A percentile compares a stretch with the other conserved stretches of the same genome.
These are phyloP conservation scores for Arthrinium puccinioides DNA, from an alignment of 2,329 filamentous ascomycete species.

Conservation along the genomic window DNA sequence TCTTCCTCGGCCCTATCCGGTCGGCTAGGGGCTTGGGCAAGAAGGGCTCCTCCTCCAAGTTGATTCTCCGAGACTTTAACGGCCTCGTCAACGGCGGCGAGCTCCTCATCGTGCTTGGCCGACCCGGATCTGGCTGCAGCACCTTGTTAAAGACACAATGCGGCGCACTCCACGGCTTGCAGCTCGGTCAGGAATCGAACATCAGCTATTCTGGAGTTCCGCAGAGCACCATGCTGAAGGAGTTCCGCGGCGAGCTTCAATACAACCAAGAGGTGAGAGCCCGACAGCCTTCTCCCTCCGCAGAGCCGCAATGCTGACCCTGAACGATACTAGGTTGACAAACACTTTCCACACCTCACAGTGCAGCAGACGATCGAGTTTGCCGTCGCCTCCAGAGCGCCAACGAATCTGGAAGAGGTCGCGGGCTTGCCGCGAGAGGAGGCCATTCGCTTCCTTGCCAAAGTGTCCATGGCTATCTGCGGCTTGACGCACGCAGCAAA, in stretches of 20 bases:
- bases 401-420: slow-evolving; percentile 55
- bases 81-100: slow-evolving; percentile 55
- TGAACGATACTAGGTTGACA: slow-evolving; percentile 13
- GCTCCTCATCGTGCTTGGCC: slow-evolving; percentile 40
- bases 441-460: slow-evolving; percentile 54
- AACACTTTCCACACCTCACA: slow-evolving; percentile 63
- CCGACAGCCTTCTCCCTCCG: not conserved
- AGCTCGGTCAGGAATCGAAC: slow-evolving; percentile 18
- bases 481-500: slow-evolving; percentile 65
- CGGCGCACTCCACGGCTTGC: slow-evolving; percentile 10
- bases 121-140: slow-evolving; percentile 40
- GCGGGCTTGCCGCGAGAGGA: slow-evolving; percentile 54
- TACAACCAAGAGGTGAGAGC: slow-evolving; percentile 9
- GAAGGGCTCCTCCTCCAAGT: slow-evolving; percentile 33
- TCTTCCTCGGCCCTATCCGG: not conserved
- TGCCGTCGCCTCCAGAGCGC: slow-evolving; percentile 62
- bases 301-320: not conserved
- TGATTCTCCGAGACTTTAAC: slow-evolving; percentile 58
- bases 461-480: slow-evolving; percentile 64
- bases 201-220: slow-evolving; percentile 60
- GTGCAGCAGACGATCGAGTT: slow-evolving; percentile 70
- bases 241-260: slow-evolving; percentile 52
- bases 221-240: slow-evolving; percentile 43
- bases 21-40: slow-evolving; percentile 20
- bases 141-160: slow-evolving; percentile 44